Percentiles rank a stretch among this genome's conserved stretches.
phyloP scores from a whole-genome alignment of 1,284 basidiomycete genomes.

The Fomitopsis betulina region DNA sequence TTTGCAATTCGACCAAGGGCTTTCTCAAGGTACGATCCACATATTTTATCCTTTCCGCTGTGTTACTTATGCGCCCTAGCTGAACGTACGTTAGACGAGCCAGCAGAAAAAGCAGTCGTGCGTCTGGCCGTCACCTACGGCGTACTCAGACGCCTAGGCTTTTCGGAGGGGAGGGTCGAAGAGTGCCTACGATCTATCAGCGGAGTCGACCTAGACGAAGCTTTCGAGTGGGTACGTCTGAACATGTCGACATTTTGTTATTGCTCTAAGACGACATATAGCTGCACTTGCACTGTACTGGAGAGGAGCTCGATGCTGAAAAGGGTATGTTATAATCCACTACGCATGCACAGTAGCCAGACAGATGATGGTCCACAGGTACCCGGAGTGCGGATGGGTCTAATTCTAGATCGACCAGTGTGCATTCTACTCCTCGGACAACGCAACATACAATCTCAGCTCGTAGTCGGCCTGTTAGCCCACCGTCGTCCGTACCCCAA shows the following conservation, averaged over 20 bases:
- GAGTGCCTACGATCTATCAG: constrained; percentile 62
- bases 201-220: constrained; percentile 82
- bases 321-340: constrained; percentile 16
- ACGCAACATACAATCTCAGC: neutral
- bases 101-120: constrained; percentile 70
- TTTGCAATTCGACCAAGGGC: constrained; percentile 37
- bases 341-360: neutral
- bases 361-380: constrained; percentile 1
- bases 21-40: constrained; percentile 30
- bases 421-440: constrained; percentile 29
- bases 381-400: neutral
- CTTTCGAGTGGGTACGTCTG: constrained; percentile 82
- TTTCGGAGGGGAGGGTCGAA: constrained; percentile 64
- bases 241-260: neutral
- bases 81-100: constrained; percentile 38
- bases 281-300: constrained; percentile 37
- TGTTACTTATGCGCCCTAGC: constrained; percentile 20
- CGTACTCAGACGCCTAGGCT: constrained; percentile 81
- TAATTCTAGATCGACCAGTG: constrained; percentile 20
- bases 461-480: constrained; percentile 1
- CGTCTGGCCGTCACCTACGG: constrained; percentile 80
- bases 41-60: neutral
- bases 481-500: constrained; percentile 25
- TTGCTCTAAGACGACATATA: neutral
- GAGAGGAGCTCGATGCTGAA: constrained; percentile 47